Evolutionary conservation across 1,284 basidiomycete genomes (phyloP), one percentile per base, ranked within the genome.

Genomic region (Ceratorhiza oryzae-sativae): DNA sequence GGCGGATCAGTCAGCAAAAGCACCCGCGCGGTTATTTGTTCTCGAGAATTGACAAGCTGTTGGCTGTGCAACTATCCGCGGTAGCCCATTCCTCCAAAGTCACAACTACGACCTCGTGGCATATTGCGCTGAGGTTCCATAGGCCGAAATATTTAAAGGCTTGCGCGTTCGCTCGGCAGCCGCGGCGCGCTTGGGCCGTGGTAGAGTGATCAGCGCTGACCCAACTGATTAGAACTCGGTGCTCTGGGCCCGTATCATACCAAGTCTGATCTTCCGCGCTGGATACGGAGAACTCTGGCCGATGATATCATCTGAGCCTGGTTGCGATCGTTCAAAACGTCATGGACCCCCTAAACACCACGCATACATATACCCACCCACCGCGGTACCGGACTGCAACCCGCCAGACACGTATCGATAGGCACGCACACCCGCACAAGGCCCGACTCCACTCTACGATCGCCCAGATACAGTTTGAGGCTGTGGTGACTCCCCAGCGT

Each of bases 111-210:
- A 3, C 15, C 15, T 18, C 42, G 42, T 10, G 55, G 8, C 55
- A 23, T 36, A 36, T 58, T 41, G 13, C 34, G 27, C 4, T 55
- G 30, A 9, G 51, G n/a, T n/a, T n/a, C n/a, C n/a, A n/a, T n/a
- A n/a, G 25, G 25, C 51, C 59, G 25, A 45, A 20, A 30, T 30
- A 61, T 45, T 18, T 25, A 30, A 30, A 13, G 62, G 48, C 46
- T 65, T 65, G 62, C 62, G 62, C 27, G 39, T 46, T 39, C 60
- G 20, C 61, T 56, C 63, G 51, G 63, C 63, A 34, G 63, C 48
- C 48, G 51, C 63, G 39, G 51, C 45, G 3, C 25, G 53, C 48
- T 45, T 32, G 9, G 20, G 18, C 49, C 34, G 62, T 36, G n/a
- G 32, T 36, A 5, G 36, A 51, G 27, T 45, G 51, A 56, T 56